A percentile compares a stretch with the other conserved stretches of the same genome.
Conservation (phyloP, 1,284 basidiomycete species). For the Ceratobasidium sp. region DNA sequence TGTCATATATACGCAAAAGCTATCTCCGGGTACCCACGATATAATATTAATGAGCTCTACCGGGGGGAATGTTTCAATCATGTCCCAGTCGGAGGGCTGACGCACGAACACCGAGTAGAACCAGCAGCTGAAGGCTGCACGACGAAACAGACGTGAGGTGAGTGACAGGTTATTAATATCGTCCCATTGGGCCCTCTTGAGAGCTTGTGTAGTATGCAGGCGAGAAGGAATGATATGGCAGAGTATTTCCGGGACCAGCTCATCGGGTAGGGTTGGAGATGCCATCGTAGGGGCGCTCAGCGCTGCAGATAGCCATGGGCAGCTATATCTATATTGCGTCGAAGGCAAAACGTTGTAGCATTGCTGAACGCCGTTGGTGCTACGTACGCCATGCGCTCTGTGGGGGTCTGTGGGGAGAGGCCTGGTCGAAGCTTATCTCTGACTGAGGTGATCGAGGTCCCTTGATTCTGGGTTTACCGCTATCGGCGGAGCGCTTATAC, state of each 20-base stretch:
- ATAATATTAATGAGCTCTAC: not conserved
- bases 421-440: slow-evolving; percentile 34
- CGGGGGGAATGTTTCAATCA: not conserved
- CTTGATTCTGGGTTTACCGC: slow-evolving; percentile 4
- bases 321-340: slow-evolving; percentile 26
- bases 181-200: slow-evolving; percentile 28
- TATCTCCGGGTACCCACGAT: not conserved
- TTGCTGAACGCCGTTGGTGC: slow-evolving; percentile 16
- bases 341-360: not conserved
- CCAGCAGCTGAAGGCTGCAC: slow-evolving; percentile 17
- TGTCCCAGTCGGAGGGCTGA: slow-evolving; percentile 19
- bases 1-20: not conserved
- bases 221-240: slow-evolving; percentile 13
- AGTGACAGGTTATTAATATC: slow-evolving; percentile 23
- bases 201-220: slow-evolving; percentile 4
- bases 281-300: slow-evolving; percentile 26
- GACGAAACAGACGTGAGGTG: slow-evolving; percentile 10
- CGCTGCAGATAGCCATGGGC: not conserved
- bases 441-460: slow-evolving; percentile 24
- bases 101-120: slow-evolving; percentile 20
- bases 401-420: slow-evolving; percentile 4
- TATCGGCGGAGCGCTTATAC: slow-evolving; percentile 1
- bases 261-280: slow-evolving; percentile 14
- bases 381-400: slow-evolving; percentile 15
- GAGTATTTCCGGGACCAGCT: slow-evolving; percentile 22